Base-by-base conservation (phyloP, 163 green algal genomes). In the Trebouxia gelatinosa region DNA sequence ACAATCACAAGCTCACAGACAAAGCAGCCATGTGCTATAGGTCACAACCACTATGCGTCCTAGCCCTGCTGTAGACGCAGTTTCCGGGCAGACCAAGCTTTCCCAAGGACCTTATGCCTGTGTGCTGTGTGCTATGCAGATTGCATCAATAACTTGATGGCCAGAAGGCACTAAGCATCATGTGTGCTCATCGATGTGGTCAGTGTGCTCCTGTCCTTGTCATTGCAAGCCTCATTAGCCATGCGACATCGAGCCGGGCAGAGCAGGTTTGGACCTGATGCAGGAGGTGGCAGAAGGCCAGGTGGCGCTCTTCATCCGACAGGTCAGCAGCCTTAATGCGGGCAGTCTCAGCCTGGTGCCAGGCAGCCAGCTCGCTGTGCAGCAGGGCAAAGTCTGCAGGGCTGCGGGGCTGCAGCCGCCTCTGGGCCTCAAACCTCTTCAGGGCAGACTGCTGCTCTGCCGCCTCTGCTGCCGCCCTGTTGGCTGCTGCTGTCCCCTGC, bases 341-440 rank as follows among this genome's bases (percentile, higher is more conserved):
- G 23, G 23, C 19, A 13, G 68, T 76, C 43, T 76, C 68, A 23
- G 68, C 43, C 40, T 54, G n/a, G 17, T 87, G 80, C 93, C 93
- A 97, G 17, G 85, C 83, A 83, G 93, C 89, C 35, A 97, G 85
- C 89, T 97, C 91, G 17, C 88, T 87, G 81, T 91, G 88, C 67
- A 97, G 82, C 66, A 95, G 82, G 70, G 91, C 85, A 82, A 97
- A 97, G 82, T 97, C 93, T 9, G 82, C 86, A 2, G 54, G 61
- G 2, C 81, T 92, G 6, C 87, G 82, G 3, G 93, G 93, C 79
- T 93, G 87, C 85, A 94, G 94, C 32, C 91, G 88, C 4, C 93
- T 84, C 82, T 92, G 75, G 70, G 95, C 89, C 84, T 96, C 91
- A 1, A 61, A 72, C 38, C 17, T 48, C 50, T 39, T 67, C 48